These are phyloP conservation scores for Penicillium olsonii DNA, from an alignment of 2,329 filamentous ascomycete species.

Conservation along the genomic window DNA sequence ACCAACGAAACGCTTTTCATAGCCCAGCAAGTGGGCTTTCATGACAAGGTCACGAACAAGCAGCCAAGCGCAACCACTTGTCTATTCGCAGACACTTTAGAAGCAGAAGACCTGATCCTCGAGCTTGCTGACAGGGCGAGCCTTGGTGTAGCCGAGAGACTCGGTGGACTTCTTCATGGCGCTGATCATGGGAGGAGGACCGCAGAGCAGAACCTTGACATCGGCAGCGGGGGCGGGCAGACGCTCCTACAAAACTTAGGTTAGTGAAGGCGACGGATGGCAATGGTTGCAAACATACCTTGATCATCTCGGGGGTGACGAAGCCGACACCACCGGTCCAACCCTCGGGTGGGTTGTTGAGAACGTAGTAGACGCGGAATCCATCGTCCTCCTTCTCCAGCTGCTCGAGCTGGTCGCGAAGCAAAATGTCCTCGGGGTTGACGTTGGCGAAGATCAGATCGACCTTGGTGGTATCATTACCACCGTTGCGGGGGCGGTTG, in stretches of 20 bases:
- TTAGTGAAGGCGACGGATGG: neutral
- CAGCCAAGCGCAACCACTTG: neutral
- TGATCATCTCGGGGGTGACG: constrained; percentile 94
- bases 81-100: constrained; percentile 47
- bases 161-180: constrained; percentile 97
- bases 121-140: constrained; percentile 92
- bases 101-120: constrained; percentile 98
- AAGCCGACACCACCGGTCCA: constrained; percentile 95
- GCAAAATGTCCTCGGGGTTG: constrained; percentile 84
- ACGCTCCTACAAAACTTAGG: constrained; percentile 35
- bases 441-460: constrained; percentile 98
- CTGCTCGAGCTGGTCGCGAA: constrained; percentile 86
- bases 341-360: constrained; percentile 90
- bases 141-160: constrained; percentile 86
- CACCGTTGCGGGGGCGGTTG: constrained; percentile 63
- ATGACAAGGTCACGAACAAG: neutral
- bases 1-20: neutral
- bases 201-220: constrained; percentile 92
- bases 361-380: constrained; percentile 89
- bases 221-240: constrained; percentile 81
- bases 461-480: constrained; percentile 82
- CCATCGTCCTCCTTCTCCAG: constrained; percentile 74
- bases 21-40: neutral
- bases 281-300: constrained; percentile 54
- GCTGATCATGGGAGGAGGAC: constrained; percentile 93